Evolutionary conservation across 2,329 filamentous ascomycete genomes (phyloP).

Genomic region (Rhynchosporium secalis): DNA sequence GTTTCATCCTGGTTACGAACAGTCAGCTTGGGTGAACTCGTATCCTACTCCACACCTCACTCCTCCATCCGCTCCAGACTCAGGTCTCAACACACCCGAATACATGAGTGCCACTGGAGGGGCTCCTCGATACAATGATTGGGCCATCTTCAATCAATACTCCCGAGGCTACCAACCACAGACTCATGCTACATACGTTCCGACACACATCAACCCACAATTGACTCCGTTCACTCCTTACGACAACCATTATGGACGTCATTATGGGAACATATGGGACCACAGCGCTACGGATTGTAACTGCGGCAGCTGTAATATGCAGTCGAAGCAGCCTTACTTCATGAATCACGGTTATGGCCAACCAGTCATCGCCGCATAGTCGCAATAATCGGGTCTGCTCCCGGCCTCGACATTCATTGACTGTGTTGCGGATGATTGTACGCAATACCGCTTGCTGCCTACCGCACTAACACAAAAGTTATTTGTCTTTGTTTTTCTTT

Average conservation of each 20-base stretch:
- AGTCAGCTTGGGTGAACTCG: constrained; percentile 38
- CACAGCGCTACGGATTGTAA: constrained; percentile 48
- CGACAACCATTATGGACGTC: constrained; percentile 40
- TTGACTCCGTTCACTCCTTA: constrained; percentile 50
- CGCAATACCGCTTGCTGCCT: constrained; percentile 31
- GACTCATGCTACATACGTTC: constrained; percentile 41
- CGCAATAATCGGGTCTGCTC: constrained; percentile 1
- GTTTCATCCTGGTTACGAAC: constrained; percentile 37
- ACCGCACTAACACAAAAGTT: constrained; percentile 38
- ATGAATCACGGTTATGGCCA: constrained; percentile 44
- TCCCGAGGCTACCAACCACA: constrained; percentile 42
- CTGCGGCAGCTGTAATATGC: constrained; percentile 49
- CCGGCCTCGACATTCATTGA: neutral
- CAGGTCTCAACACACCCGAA: constrained; percentile 54
- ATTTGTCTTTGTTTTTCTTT: constrained; percentile 33
- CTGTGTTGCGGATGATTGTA: neutral
- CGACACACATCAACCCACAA: constrained; percentile 48
- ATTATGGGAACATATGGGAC: constrained; percentile 45
- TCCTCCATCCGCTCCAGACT: constrained; percentile 54
- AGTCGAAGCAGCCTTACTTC: constrained; percentile 49
- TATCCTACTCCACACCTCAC: constrained; percentile 45
- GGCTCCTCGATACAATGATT: constrained; percentile 54
- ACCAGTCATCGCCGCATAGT: constrained; percentile 48
- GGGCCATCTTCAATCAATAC: constrained; percentile 51
- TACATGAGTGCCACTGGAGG: constrained; percentile 48